Conservation (phyloP, 2,329 filamentous ascomycete species). For the Coleophoma eucalyptorum region DNA sequence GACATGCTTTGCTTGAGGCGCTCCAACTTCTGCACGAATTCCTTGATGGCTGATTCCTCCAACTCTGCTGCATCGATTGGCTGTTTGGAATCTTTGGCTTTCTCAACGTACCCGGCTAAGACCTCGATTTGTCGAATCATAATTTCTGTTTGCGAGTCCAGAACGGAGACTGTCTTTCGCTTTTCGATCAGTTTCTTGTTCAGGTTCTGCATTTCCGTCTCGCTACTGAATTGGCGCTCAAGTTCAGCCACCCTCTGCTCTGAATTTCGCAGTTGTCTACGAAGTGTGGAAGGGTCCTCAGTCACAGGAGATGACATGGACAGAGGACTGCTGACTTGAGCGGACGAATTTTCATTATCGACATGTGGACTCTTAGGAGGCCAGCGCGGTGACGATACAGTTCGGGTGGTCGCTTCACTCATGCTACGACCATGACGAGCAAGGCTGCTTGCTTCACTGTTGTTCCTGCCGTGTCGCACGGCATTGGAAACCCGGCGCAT, state of each 20-base stretch:
- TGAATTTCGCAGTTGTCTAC: constrained; percentile 73
- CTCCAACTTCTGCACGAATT: constrained; percentile 75
- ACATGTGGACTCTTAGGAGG: constrained; percentile 59
- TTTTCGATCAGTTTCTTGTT: constrained; percentile 90
- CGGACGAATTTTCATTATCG: constrained; percentile 46
- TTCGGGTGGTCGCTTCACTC: constrained; percentile 63
- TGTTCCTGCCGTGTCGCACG: constrained; percentile 87
- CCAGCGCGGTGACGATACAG: constrained; percentile 64
- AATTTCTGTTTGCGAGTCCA: constrained; percentile 93
- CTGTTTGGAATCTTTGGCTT: constrained; percentile 77
- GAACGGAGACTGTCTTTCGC: constrained; percentile 88
- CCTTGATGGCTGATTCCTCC: constrained; percentile 87
- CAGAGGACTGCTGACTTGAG: constrained; percentile 67
- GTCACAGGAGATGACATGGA: constrained; percentile 54
- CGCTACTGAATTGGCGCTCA: constrained; percentile 68
- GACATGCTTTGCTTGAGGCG: constrained; percentile 57
- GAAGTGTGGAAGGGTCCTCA: constrained; percentile 65
- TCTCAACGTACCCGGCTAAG: constrained; percentile 82
- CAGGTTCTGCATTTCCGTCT: constrained; percentile 50
- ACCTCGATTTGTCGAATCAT: constrained; percentile 90
- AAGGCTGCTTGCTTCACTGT: constrained; percentile 58
- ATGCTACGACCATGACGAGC: constrained; percentile 54
- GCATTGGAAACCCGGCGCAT: constrained; percentile 88
- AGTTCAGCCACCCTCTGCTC: constrained; percentile 85
- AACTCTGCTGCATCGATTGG: constrained; percentile 77